Percentiles rank a stretch among this genome's conserved stretches.
These are phyloP conservation scores for Lotmaria passim DNA, from an alignment of 208 protist genomes.

Conservation along the genomic window DNA sequence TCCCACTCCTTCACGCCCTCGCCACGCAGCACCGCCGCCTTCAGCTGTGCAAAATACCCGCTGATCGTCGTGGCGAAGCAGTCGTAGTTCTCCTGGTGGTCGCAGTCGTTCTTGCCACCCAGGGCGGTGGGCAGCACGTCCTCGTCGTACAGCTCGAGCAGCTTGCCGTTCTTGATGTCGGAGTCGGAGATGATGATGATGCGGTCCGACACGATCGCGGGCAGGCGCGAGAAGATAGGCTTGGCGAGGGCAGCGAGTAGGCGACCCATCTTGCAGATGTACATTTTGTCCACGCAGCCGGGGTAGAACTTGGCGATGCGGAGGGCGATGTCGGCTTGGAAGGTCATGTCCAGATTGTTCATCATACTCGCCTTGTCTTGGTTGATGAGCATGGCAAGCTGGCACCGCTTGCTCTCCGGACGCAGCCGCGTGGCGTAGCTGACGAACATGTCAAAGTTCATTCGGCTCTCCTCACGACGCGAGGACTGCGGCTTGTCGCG, in stretches of 20 bases:
- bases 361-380: conserved; percentile 74
- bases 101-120: conserved; percentile 74
- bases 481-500: conserved; percentile 54
- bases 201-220: conserved; percentile 64
- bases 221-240: conserved; percentile 70
- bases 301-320: conserved; percentile 84
- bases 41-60: conserved; percentile 53
- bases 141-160: conserved; percentile 65
- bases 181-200: conserved; percentile 69
- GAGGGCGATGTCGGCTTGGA: conserved; percentile 76
- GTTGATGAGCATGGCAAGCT: conserved; percentile 79
- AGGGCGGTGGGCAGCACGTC: conserved; percentile 62
- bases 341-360: conserved; percentile 77
- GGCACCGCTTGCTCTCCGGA: conserved; percentile 57
- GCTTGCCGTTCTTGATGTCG: conserved; percentile 58
- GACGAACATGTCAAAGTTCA: conserved; percentile 79
- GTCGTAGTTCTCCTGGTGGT: conserved; percentile 55
- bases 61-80: conserved; percentile 49
- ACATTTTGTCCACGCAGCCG: conserved; percentile 73
- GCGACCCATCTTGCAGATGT: conserved; percentile 80
- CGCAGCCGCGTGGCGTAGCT: conserved; percentile 77
- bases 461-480: conserved; percentile 50
- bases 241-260: conserved; percentile 62
- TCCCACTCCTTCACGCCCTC: conserved; percentile 82
- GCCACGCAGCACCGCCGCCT: conserved; percentile 49